A percentile compares a stretch with the other conserved stretches of the same genome.
Conservation (phyloP, 257 asterid genomes). For the Craterostigma plantagineum region DNA sequence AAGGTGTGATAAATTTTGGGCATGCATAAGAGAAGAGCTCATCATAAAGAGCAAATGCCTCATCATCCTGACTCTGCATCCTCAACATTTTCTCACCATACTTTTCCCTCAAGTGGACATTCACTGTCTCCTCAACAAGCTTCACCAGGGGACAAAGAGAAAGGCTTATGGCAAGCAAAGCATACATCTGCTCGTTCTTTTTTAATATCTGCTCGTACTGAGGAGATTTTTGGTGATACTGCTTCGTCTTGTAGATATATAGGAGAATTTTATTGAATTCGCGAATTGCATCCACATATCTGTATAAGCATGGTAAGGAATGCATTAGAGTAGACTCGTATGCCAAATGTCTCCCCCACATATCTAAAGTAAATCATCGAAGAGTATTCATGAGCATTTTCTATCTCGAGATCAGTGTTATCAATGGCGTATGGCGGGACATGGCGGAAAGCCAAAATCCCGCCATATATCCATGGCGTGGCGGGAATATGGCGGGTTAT, state of each 20-base stretch:
- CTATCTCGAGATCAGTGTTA: too few species aligned
- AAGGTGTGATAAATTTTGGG: constrained; percentile 96
- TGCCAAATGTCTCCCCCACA: too few species aligned
- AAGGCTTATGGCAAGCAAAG: constrained; percentile 71
- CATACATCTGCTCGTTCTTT: constrained; percentile 99
- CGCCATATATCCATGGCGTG: too few species aligned
- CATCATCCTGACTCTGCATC: constrained; percentile 81
- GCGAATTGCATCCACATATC: constrained; percentile 77
- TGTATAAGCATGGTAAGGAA: constrained; percentile 14
- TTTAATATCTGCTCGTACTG: constrained; percentile 91
- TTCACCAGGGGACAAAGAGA: constrained; percentile 86
- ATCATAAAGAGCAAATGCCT: constrained; percentile 69
- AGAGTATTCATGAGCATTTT: background rate
- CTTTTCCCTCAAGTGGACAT: constrained; percentile 73
- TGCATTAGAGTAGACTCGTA: background rate
- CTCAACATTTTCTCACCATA: constrained; percentile 87
- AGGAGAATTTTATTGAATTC: constrained; percentile 76
- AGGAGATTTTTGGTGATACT: constrained; percentile 85
- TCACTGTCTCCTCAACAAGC: constrained; percentile 83
- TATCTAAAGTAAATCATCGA: background rate
- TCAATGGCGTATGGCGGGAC: too few species aligned
- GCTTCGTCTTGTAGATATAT: constrained; percentile 80
- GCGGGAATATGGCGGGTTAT: too few species aligned
- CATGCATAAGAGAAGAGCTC: constrained; percentile 98
- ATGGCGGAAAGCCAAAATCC: too few species aligned